These are phyloP conservation scores for Salix purpurea DNA, from an alignment of 345 rosid species.

Conservation along the genomic window DNA sequence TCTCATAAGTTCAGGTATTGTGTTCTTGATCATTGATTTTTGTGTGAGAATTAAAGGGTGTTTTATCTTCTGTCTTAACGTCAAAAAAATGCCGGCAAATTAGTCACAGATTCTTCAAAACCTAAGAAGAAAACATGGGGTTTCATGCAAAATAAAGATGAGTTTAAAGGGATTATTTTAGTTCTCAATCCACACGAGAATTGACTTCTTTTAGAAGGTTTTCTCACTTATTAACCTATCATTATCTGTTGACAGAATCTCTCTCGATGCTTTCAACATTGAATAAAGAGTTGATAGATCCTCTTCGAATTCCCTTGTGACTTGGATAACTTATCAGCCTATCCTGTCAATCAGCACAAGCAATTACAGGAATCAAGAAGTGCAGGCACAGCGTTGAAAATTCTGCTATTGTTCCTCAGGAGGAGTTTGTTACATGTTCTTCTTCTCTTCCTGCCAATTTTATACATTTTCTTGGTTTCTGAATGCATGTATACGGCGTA, in stretches of 20 bases:
- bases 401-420: background rate
- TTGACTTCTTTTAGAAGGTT: background rate
- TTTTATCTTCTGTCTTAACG: background rate
- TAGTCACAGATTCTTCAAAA: background rate
- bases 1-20: constrained; percentile 38
- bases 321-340: constrained; percentile 15
- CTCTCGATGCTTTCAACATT: constrained; percentile 15
- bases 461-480: background rate
- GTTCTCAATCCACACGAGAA: background rate
- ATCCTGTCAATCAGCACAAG: constrained; percentile 4
- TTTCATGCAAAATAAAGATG: background rate
- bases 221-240: background rate
- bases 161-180: background rate
- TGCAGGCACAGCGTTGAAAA: background rate
- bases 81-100: background rate
- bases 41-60: background rate
- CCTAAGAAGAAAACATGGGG: background rate
- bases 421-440: background rate
- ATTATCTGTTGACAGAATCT: constrained; percentile 24
- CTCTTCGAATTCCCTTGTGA: constrained; percentile 30
- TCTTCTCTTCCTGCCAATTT: background rate
- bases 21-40: background rate
- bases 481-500: background rate
- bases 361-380: background rate
- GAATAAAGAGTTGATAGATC: constrained; percentile 29